phyloP scores from a whole-genome alignment of 805 yeast species.

The Kregervanrija delftensis region DNA sequence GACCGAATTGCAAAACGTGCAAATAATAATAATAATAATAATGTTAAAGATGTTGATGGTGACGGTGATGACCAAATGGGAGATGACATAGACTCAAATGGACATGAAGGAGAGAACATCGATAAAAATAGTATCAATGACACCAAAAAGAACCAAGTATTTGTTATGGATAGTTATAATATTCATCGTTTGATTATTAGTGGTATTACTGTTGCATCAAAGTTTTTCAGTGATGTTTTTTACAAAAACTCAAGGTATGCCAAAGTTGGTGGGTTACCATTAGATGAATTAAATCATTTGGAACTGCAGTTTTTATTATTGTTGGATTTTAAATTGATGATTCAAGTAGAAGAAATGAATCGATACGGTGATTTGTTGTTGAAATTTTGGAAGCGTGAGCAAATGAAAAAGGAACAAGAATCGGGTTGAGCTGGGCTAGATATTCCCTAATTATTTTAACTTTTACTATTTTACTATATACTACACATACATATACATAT shows the following conservation, averaged over 20 bases:
- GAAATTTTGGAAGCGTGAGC: slow-evolving; percentile 75
- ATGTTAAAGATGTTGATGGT: slow-evolving; percentile 3
- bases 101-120: slow-evolving; percentile 1
- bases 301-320: slow-evolving; percentile 84
- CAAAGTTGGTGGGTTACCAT: slow-evolving; percentile 89
- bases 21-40: slow-evolving; percentile 31
- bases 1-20: slow-evolving; percentile 89
- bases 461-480: background rate
- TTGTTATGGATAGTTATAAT: slow-evolving; percentile 94
- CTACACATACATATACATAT: background rate
- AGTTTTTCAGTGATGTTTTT: slow-evolving; percentile 89
- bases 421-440: no score
- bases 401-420: background rate
- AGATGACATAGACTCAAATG: slow-evolving; percentile 6
- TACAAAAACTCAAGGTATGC: slow-evolving; percentile 93
- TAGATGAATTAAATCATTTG: slow-evolving; percentile 86
- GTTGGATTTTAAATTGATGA: slow-evolving; percentile 80
- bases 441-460: no score
- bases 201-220: slow-evolving; percentile 92
- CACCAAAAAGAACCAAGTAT: slow-evolving; percentile 43
- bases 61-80: slow-evolving; percentile 20
- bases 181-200: slow-evolving; percentile 91
- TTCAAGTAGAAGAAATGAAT: slow-evolving; percentile 85
- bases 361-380: slow-evolving; percentile 80
- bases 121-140: slow-evolving; percentile 7